Conservation (phyloP, 179 eudicot species). For the Spergularia azorica region DNA sequence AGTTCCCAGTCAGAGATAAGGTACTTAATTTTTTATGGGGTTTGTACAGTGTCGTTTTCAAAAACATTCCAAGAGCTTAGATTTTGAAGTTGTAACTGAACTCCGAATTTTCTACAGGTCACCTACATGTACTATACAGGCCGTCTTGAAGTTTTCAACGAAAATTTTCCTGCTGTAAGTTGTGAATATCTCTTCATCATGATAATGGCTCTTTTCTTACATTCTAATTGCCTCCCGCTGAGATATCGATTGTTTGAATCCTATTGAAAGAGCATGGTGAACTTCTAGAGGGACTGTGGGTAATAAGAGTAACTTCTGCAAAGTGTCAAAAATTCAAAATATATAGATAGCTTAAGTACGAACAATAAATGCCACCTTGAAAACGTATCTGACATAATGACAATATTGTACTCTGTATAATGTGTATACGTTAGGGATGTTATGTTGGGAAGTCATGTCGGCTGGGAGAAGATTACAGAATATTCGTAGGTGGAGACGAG, state of each 20-base stretch:
- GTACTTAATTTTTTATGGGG: slow-evolving; percentile 25
- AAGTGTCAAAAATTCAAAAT: not conserved
- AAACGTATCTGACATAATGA: not conserved
- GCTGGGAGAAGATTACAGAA: not conserved
- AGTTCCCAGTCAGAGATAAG: slow-evolving; percentile 93
- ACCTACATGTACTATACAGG: slow-evolving; percentile 99
- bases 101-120: slow-evolving; percentile 47
- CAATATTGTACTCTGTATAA: not conserved
- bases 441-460: not conserved
- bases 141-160: slow-evolving; percentile 96
- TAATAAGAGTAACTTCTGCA: not conserved
- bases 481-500: not conserved
- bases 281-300: not conserved
- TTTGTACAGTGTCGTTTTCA: too few species aligned
- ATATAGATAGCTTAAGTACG: not conserved
- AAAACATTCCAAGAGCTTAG: too few species aligned
- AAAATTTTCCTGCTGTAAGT: slow-evolving; percentile 89
- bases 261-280: not conserved
- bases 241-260: not conserved
- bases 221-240: not conserved
- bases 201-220: slow-evolving; percentile 1
- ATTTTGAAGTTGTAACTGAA: not conserved
- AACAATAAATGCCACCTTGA: not conserved
- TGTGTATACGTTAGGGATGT: not conserved
- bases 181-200: not conserved